Base-by-base conservation (phyloP, 495 filamentous ascomycete species). In the Penicillium paxilli region DNA sequence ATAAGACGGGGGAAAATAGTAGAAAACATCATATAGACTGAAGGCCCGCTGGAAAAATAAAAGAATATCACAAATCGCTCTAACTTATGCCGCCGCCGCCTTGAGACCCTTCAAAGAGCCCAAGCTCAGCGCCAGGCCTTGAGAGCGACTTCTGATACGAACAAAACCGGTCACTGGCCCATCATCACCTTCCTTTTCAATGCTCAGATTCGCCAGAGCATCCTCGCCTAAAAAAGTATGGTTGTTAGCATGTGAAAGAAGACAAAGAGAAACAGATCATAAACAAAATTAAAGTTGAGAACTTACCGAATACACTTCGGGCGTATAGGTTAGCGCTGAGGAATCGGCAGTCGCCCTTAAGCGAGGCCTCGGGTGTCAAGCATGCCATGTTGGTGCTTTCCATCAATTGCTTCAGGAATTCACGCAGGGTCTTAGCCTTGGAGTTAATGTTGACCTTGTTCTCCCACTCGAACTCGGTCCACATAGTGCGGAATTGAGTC, bases 381-480 rank as follows among this genome's bases (percentile, higher is more conserved):
- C 95, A 98, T 61, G 86, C 92, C 95, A 99, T 99, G 68, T 98
- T 98, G 44, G 95, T 99, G 68, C 86, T 92, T 40, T 91, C 90
- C 95, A 97, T 97, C 59, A 99, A 79, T 65, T 95, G 89, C 60
- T 90, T 86, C 51, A 99, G 76, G 83, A 98, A 99, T 9, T 95
- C 92, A 42, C 95, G 83, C 48, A 99, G 79, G 24, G 78, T 87
- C 81, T 95, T 95, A 58, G 91, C 92, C 78, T 97, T 96, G 58
- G 89, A 92, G 71, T 96, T 96, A 75, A 98, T 98, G 76, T 98
- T 98, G 65, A 99, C 94, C 83, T 99, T 99, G 79, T 99, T 99
- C 80, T 99, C 95, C 95, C 95, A 99, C 72, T 99, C 95, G 57
- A 99, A 99, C 65, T 99, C 95, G 26, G 95, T 98, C 95, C 95